Evolutionary conservation across 1,139 yeast genomes (phyloP), one percentile per base, ranked within the genome.

Genomic region (Wickerhamomyces sp.): DNA sequence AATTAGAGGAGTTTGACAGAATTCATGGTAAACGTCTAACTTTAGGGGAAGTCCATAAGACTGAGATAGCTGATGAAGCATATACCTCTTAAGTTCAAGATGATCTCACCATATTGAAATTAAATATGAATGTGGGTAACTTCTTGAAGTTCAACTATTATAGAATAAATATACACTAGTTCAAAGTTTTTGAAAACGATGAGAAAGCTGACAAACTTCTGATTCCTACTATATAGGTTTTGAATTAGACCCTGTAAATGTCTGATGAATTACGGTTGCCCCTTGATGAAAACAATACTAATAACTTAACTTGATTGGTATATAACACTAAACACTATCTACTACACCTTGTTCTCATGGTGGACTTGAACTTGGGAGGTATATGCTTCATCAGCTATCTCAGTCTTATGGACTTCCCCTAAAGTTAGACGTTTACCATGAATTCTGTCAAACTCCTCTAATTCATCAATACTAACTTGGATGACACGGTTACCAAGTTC

Each of bases 401-500:
- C 20, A 8, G n/a, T 10, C 6, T 6, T 16, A 8, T 10, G 14
- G 12, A 22, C 20, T n/a, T 13, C 14, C 12, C 16, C 32, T 12
- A 30, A 22, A 9, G 20, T 22, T 13, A 31, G 10, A 5, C 34
- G 27, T 5, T 24, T 25, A 12, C 29, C 35, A 24, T 32, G 35
- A 8, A 24, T 13, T 32, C 35, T 32, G 8, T 32, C 35, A 12
- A 16, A 25, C 16, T 32, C 35, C 25, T 32, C 35, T n/a, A 32
- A 13, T 5, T 68, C 65, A 0, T 41, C 56, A 13, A 47, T 34
- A 26, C 57, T 53, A 12, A 68, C 68, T 38, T 67, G 64, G 27
- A 67, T 57, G 26, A 68, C 67, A 7, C 63, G 63, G 39, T 68
- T 67, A 9, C 73, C 74, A 15, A 41, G 43, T 41, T 65, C 74